phyloP scores from a whole-genome alignment of 495 filamentous ascomycete genomes.

The Penicillium psychrofluorescens region DNA sequence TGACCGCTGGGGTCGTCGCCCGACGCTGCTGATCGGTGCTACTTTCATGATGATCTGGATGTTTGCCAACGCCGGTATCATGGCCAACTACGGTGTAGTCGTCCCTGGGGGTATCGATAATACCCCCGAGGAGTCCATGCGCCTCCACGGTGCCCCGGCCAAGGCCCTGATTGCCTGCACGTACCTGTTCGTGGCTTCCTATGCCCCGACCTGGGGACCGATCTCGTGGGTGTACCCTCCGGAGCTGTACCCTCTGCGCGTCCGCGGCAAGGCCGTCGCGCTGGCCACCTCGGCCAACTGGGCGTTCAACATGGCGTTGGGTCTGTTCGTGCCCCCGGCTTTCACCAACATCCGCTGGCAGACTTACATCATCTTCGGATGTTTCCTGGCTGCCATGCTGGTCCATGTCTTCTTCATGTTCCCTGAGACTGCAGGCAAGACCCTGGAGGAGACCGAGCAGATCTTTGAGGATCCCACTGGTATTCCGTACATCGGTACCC shows the following conservation, averaged over 20 bases:
- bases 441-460: slow-evolving; percentile 66
- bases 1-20: slow-evolving; percentile 56
- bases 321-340: slow-evolving; percentile 64
- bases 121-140: slow-evolving; percentile 26
- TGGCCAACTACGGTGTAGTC: slow-evolving; percentile 44
- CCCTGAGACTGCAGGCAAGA: slow-evolving; percentile 73
- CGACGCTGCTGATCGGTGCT: slow-evolving; percentile 57
- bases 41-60: slow-evolving; percentile 63
- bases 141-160: slow-evolving; percentile 31
- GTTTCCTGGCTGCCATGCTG: slow-evolving; percentile 61
- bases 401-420: slow-evolving; percentile 74
- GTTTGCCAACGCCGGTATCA: slow-evolving; percentile 59
- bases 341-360: slow-evolving; percentile 67
- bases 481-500: slow-evolving; percentile 56
- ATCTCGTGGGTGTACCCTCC: slow-evolving; percentile 60
- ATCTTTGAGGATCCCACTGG: slow-evolving; percentile 60
- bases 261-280: slow-evolving; percentile 59
- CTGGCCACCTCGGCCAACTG: slow-evolving; percentile 65
- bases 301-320: slow-evolving; percentile 72
- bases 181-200: slow-evolving; percentile 58
- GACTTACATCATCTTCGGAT: slow-evolving; percentile 68
- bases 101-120: slow-evolving; percentile 39
- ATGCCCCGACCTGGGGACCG: slow-evolving; percentile 52
- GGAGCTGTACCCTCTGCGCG: slow-evolving; percentile 57
- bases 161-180: slow-evolving; percentile 57